Conservation (phyloP, 306 rosid genomes). For the Elaeagnus macrophylla region DNA sequence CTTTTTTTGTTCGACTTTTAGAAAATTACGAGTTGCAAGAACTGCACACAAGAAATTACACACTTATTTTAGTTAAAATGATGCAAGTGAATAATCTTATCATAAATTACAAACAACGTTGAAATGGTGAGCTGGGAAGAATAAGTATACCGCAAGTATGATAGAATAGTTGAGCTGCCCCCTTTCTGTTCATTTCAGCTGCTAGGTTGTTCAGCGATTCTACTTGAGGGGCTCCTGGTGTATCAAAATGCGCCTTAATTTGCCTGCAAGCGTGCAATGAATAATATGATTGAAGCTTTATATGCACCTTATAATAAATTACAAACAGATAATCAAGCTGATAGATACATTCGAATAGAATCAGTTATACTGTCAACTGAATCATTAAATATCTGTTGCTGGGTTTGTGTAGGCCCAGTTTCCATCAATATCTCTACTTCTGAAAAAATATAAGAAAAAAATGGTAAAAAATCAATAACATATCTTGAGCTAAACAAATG, state of each 20-base stretch:
- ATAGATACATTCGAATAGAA: conserved; percentile 50
- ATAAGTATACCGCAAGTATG: conserved; percentile 52
- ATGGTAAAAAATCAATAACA: conserved; percentile 13
- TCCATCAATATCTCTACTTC: conserved; percentile 64
- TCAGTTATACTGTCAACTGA: conserved; percentile 50
- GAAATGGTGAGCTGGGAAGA: neutral
- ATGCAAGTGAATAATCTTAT: neutral
- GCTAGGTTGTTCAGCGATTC: conserved; percentile 62
- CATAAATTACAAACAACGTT: neutral
- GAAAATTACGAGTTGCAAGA: conserved; percentile 45
- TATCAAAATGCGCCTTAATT: conserved; percentile 61
- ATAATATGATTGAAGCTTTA: conserved; percentile 9
- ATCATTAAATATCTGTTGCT: conserved; percentile 23
- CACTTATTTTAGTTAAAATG: neutral
- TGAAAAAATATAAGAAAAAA: conserved; percentile 14
- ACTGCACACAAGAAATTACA: conserved; percentile 24
- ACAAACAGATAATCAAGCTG: neutral
- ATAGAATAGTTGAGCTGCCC: conserved; percentile 69
- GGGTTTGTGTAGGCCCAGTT: conserved; percentile 79
- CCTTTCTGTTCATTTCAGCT: conserved; percentile 51
- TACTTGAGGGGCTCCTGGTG: conserved; percentile 52
- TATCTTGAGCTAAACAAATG: neutral
- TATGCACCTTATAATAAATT: conserved; percentile 1
- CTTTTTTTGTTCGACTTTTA: conserved; percentile 47
- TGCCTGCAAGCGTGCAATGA: conserved; percentile 38